phyloP scores from a whole-genome alignment of 345 rosid genomes.

The Eucalyptus leucophloia region DNA sequence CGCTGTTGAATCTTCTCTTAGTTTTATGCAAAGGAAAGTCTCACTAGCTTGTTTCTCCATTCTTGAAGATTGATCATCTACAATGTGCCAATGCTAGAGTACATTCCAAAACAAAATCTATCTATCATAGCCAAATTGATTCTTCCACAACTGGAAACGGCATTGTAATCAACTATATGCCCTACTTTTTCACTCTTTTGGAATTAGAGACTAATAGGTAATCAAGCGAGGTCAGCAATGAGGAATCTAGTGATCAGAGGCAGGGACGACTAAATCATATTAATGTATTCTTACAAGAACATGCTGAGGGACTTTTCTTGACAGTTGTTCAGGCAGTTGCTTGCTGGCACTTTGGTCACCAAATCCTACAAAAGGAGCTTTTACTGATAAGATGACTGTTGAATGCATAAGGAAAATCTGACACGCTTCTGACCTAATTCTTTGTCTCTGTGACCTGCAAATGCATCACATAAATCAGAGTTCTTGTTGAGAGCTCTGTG shows the following conservation, averaged over 20 bases:
- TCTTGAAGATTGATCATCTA: not conserved
- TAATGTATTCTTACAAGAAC: not conserved
- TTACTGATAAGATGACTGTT: not conserved
- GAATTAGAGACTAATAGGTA: not conserved
- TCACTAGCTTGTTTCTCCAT: not conserved
- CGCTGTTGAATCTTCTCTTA: not conserved
- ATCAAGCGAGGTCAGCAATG: not conserved
- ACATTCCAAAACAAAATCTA: not conserved
- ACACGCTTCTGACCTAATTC: not conserved
- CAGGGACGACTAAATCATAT: not conserved
- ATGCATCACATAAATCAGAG: not conserved
- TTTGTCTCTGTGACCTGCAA: not conserved
- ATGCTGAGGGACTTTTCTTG: not conserved
- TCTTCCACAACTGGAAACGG: not conserved
- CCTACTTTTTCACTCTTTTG: not conserved
- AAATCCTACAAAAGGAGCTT: not conserved
- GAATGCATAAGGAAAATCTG: not conserved
- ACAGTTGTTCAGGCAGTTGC: not conserved
- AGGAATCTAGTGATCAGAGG: not conserved
- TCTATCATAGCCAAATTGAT: not conserved
- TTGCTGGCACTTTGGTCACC: not conserved
- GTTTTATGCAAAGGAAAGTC: not conserved
- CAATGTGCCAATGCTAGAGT: not conserved
- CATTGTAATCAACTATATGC: not conserved
- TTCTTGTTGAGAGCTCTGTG: not conserved